Evolutionary conservation across 805 yeast genomes (phyloP).

Genomic region (Metschnikowia chrysomelidarum): DNA sequence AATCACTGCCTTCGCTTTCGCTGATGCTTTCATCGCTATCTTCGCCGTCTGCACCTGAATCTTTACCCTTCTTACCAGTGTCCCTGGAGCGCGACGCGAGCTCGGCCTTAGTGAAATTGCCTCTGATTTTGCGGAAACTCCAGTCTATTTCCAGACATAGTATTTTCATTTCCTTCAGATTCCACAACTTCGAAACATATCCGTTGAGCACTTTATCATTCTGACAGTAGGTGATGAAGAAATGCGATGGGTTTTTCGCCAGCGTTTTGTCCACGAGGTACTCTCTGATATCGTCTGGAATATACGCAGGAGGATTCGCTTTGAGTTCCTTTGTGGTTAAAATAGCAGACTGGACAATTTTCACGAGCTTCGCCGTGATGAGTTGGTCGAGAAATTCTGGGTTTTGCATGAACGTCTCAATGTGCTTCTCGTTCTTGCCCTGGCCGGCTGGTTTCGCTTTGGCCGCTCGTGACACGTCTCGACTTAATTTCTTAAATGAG

Average conservation of each 20-base stretch:
- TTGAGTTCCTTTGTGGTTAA: constrained; percentile 30
- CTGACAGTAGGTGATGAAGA: constrained; percentile 42
- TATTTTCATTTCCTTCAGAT: constrained; percentile 39
- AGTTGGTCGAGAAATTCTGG: constrained; percentile 23
- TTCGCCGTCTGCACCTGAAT: constrained; percentile 16
- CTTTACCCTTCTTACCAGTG: constrained; percentile 23
- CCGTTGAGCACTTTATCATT: constrained; percentile 41
- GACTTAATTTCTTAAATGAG: constrained; percentile 38
- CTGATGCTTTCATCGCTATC: constrained; percentile 17
- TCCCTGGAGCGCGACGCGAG: constrained; percentile 23
- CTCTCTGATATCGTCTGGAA: constrained; percentile 26
- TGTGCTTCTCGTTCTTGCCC: constrained; percentile 12
- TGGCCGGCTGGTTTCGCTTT: constrained; percentile 18
- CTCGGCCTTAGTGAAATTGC: constrained; percentile 41
- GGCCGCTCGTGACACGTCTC: constrained; percentile 29
- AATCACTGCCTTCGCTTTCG: constrained; percentile 18
- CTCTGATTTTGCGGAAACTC: constrained; percentile 48
- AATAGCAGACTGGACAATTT: constrained; percentile 26
- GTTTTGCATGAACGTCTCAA: constrained; percentile 23
- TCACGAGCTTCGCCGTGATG: constrained; percentile 33
- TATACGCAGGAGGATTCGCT: constrained; percentile 33
- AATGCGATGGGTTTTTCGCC: constrained; percentile 46
- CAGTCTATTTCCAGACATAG: constrained; percentile 38
- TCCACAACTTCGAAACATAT: constrained; percentile 48
- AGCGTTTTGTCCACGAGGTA: constrained; percentile 28